Base-by-base conservation (phyloP, 805 yeast species). In the Lipomyces starkeyi region DNA sequence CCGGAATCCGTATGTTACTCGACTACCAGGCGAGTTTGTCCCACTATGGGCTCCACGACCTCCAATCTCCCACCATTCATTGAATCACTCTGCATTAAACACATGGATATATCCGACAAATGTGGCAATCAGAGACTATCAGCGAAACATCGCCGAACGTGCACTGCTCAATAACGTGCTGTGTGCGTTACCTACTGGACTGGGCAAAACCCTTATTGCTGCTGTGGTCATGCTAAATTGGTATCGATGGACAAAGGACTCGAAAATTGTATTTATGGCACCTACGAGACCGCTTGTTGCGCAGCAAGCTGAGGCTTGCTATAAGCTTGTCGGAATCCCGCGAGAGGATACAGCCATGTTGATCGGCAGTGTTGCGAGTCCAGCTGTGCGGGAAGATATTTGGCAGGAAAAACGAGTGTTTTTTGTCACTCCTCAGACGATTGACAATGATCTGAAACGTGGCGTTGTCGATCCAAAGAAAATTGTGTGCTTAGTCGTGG, bases 281-380 rank as follows among this genome's bases (percentile, higher is more conserved):
- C 99, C 99, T 0, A 95, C 99, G 1, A 83, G 93, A 71, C 99
- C 99, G 0, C 82, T 95, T 64, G 98, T 95, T 6, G 93, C 97
- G 0, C 99, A 95, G 79, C 99, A 95, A 79, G 90, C 94, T 72
- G 90, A 90, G 75, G 98, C 98, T 0, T 95, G 97, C 76, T 83
- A 92, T 64, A 89, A 91, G 8, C 87, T 91, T 17, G 89, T 97
- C 0, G 98, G 97, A 2, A 86, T 96, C 25, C 89, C 96, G 0
- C 80, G 88, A 60, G 80, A 84, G 27, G 89, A 89, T 58, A 91
- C 94, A 1, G 96, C 97, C 0, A 90, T 93, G 59, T 79, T 93
- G 65, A 78, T 93, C 55, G 93, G 79, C 84, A 74, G 83, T 78
- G 73, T 76, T 83, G 89, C 80, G 79, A 66, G 66, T 52, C 72